Base-by-base conservation (phyloP, 2,329 filamentous ascomycete genomes). In the Capronia coronata region DNA sequence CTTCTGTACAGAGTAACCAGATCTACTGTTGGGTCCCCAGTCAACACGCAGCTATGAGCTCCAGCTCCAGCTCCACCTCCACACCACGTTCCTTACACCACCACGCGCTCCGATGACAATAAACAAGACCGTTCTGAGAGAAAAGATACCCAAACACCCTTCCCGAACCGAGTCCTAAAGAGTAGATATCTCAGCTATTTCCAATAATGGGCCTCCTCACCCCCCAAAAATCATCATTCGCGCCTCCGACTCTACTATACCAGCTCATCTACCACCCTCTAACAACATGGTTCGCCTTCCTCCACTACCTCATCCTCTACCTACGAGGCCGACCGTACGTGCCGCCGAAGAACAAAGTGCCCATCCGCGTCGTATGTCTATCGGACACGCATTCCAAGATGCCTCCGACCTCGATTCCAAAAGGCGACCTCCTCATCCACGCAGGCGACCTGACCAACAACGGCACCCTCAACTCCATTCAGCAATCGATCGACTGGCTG, bases 401-500 rank as follows among this genome's bases (percentile, higher is more conserved):
- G 8, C 70, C 79, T 6, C 60, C 67, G 14, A 41, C 37, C 2
- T 32, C 51, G 2, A 42, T 57, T 7, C 88, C 89, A 0, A 68
- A 76, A 8, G 90, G 89, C 48, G 89, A 96, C 65, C 74, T 96
- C 18, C 78, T 97, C 42, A 85, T 97, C 60, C 91, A 96, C 64
- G 86, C 88, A 1, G 91, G 91, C 30, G 91, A 97, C 68, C 74
- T 95, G 61, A 84, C 83, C 46, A 82, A 87, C 59, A 72, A 73
- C 18, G 91, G 91, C 32, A 84, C 80, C 7, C 76, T 80, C 0
- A 72, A 73, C 10, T 84, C 88, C 54, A 82, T 97, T 48, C 88
- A 95, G 70, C 72, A 71, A n/a, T 84, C 93, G 61, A 74, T 96
- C 37, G 79, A 94, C 71, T 96, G 88, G 88, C 74, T 96, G 10